Conservation (phyloP, 108 stramenopile genomes). For the Discostella pseudostelligera region DNA sequence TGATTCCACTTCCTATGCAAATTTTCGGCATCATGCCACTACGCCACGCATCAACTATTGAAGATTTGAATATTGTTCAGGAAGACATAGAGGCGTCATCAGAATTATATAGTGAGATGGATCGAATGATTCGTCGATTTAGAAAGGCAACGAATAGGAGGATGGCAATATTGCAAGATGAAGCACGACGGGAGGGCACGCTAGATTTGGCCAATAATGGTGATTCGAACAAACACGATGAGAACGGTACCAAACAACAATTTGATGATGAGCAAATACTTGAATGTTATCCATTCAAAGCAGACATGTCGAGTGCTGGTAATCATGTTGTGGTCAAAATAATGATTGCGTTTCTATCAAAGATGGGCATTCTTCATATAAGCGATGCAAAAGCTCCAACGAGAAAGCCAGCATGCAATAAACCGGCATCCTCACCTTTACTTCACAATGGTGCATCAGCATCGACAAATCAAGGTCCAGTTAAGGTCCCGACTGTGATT, state of each 20-base stretch:
- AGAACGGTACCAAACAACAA: slow-evolving; percentile 4
- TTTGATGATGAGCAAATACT: slow-evolving; percentile 74
- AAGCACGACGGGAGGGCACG: slow-evolving; percentile 64
- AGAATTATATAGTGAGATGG: slow-evolving; percentile 60
- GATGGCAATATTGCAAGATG: slow-evolving; percentile 76
- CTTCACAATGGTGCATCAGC: neutral
- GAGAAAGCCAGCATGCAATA: slow-evolving; percentile 2
- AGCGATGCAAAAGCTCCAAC: slow-evolving; percentile 14
- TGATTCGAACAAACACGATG: slow-evolving; percentile 18
- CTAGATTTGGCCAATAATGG: slow-evolving; percentile 17
- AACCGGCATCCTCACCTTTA: neutral
- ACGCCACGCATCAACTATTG: slow-evolving; percentile 68
- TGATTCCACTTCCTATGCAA: slow-evolving; percentile 76
- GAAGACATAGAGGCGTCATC: slow-evolving; percentile 38
- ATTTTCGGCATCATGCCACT: slow-evolving; percentile 85
- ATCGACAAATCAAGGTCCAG: neutral
- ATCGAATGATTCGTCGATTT: slow-evolving; percentile 75
- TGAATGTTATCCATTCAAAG: slow-evolving; percentile 70
- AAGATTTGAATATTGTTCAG: slow-evolving; percentile 64
- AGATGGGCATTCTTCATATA: slow-evolving; percentile 22
- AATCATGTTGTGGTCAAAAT: slow-evolving; percentile 66
- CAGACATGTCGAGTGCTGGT: slow-evolving; percentile 59
- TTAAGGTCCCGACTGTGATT: slow-evolving; percentile 44
- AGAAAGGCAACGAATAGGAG: slow-evolving; percentile 84
- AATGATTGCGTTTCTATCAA: slow-evolving; percentile 56